phyloP scores from a whole-genome alignment of 78 protist genomes.

The Paulinella micropora region DNA sequence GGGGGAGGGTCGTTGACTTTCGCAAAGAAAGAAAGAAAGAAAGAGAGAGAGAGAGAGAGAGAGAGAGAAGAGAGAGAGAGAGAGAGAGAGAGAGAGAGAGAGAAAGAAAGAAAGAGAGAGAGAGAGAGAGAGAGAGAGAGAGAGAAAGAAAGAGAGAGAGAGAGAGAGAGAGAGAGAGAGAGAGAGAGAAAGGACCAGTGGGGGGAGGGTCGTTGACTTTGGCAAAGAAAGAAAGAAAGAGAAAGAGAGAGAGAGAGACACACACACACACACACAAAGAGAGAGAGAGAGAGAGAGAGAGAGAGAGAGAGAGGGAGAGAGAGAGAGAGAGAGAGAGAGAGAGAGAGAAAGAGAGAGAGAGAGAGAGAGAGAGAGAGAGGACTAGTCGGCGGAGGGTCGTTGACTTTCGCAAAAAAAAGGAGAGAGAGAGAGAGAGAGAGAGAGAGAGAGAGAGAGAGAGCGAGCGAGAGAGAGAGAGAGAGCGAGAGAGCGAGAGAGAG shows the following conservation, averaged over 20 bases:
- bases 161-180: neutral
- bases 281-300: neutral
- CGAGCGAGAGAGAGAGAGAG: neutral
- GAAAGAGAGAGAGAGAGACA: neutral
- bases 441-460: neutral
- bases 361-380: neutral
- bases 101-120: neutral
- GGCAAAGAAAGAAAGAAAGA: neutral
- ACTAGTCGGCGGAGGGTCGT: no score
- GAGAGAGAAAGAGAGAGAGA: neutral
- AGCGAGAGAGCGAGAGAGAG: neutral
- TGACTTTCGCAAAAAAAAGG: no score
- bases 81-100: neutral
- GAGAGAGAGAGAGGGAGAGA: neutral
- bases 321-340: neutral
- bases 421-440: neutral
- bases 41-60: neutral
- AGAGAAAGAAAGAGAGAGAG: neutral
- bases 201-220: no score
- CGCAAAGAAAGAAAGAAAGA: neutral
- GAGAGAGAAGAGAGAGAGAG: neutral
- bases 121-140: neutral
- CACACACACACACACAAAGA: neutral
- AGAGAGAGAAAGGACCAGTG: neutral
- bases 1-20: neutral